Evolutionary conservation across 1,284 basidiomycete genomes (phyloP), one percentile per base, ranked within the genome.

Genomic region (Vanrija humicola): DNA sequence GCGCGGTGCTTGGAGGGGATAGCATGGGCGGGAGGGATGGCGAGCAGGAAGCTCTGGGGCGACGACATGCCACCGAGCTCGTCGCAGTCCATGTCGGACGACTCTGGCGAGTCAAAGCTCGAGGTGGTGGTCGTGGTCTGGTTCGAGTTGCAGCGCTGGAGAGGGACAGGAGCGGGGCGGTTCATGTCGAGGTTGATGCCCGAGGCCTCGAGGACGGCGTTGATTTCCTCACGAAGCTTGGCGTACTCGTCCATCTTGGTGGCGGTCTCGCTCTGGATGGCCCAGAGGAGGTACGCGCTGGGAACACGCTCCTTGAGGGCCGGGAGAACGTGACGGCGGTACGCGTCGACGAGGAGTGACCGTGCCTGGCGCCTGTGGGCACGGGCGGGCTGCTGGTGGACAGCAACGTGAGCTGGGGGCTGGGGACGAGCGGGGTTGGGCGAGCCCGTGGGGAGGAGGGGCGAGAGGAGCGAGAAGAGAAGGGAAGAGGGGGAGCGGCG

Each of bases 261-360:
- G 29, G 28, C 38, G 7, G 63, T 59, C 58, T 77, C 74, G 50
- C 68, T 69, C 28, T 64, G 55, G 50, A 75, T 67, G 0, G 64
- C 59, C 72, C 72, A 75, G 18, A 69, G 63, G 25, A 75, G 66
- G 62, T 72, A 77, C 5, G 68, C 68, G 1, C 61, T 50, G 15
- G 74, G 72, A n/a, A 76, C 62, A 3, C 58, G 50, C 18, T 68
- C 62, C 56, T 74, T 74, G 58, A 83, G 74, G 52, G 69, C 67
- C 26, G 82, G 77, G 23, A 89, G 68, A 26, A 90, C 83, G 67
- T 84, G 82, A 19, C 81, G 81, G 18, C 88, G 82, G 70, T 86
- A 90, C 4, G 84, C 81, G 67, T 92, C 88, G 15, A 90, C 82
- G 12, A 92, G 81, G 3, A 82, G 77, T 9, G 88, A 86, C 34